These are phyloP conservation scores for Pinus taeda DNA, from an alignment of 75 land plant species.

Conservation along the genomic window DNA sequence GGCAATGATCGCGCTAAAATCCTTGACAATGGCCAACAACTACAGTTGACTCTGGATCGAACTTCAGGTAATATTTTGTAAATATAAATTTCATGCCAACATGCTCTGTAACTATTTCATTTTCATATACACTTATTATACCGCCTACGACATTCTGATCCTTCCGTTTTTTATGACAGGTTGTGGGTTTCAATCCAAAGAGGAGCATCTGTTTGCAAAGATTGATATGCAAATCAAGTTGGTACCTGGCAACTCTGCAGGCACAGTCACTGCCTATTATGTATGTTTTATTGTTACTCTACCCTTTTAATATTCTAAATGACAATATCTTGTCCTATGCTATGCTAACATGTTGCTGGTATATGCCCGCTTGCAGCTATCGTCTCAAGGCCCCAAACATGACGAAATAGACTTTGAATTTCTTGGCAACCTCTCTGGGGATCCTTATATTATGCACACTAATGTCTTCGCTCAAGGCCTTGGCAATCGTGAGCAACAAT, in stretches of 20 bases:
- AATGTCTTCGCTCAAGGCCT: slow-evolving; percentile 70
- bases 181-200: slow-evolving; percentile 49
- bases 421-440: slow-evolving; percentile 58
- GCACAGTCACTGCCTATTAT: slow-evolving; percentile 60
- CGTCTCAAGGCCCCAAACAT: slow-evolving; percentile 62
- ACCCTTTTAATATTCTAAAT: too few species aligned
- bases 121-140: neutral
- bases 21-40: too few species aligned
- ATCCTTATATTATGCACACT: slow-evolving; percentile 73
- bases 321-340: too few species aligned
- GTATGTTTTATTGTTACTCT: slow-evolving; percentile 15
- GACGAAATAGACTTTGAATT: slow-evolving; percentile 85
- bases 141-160: too few species aligned
- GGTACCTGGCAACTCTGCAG: slow-evolving; percentile 64
- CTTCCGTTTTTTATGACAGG: slow-evolving; percentile 9
- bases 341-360: too few species aligned
- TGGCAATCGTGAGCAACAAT: slow-evolving; percentile 60
- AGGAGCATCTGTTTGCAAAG: slow-evolving; percentile 63
- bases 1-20: too few species aligned
- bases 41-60: too few species aligned
- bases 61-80: too few species aligned
- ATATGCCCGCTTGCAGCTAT: slow-evolving; percentile 11
- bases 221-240: slow-evolving; percentile 75
- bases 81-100: neutral
- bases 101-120: neutral